Percentiles rank a stretch among this genome's conserved stretches.
Evolutionary conservation across 2,329 filamentous ascomycete species (phyloP).

Genomic region (Xylariaceae sp.): DNA sequence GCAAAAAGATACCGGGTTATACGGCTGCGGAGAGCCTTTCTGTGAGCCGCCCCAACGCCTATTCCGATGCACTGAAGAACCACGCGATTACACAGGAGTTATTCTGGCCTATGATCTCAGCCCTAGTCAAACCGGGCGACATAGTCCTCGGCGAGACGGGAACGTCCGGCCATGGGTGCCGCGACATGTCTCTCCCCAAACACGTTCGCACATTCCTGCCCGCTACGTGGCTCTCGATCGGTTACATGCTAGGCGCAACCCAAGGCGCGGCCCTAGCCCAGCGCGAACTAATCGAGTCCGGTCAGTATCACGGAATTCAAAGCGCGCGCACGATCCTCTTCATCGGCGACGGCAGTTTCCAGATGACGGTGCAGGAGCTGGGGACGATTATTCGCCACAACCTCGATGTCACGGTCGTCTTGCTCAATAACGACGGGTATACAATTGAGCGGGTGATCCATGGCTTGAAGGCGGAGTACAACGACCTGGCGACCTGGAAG

Average conservation of each 20-base stretch:
- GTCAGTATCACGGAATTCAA: constrained; percentile 31
- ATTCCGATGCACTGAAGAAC: constrained; percentile 21
- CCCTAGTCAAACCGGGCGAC: constrained; percentile 48
- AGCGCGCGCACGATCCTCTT: constrained; percentile 51
- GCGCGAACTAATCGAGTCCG: constrained; percentile 37
- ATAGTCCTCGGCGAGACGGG: constrained; percentile 57
- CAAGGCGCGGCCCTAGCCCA: constrained; percentile 54
- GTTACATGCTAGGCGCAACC: constrained; percentile 56
- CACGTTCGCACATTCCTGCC: constrained; percentile 46
- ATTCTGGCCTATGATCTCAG: constrained; percentile 45
- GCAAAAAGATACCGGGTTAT: constrained; percentile 25
- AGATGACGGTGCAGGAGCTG: constrained; percentile 64
- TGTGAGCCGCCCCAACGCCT: constrained; percentile 21
- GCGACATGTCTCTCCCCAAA: constrained; percentile 47
- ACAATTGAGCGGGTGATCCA: constrained; percentile 57
- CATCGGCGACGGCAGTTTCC: constrained; percentile 61
- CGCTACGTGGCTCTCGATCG: constrained; percentile 57
- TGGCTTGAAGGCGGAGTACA: constrained; percentile 50
- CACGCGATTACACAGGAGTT: constrained; percentile 45
- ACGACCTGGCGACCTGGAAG: constrained; percentile 51
- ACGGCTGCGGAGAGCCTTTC: constrained; percentile 30
- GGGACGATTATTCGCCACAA: constrained; percentile 57
- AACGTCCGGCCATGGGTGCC: constrained; percentile 52
- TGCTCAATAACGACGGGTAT: constrained; percentile 58
- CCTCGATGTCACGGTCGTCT: constrained; percentile 46